phyloP scores from a whole-genome alignment of 225 moss, liverwort and hornwort species.

The Pleurozium schreberi region DNA sequence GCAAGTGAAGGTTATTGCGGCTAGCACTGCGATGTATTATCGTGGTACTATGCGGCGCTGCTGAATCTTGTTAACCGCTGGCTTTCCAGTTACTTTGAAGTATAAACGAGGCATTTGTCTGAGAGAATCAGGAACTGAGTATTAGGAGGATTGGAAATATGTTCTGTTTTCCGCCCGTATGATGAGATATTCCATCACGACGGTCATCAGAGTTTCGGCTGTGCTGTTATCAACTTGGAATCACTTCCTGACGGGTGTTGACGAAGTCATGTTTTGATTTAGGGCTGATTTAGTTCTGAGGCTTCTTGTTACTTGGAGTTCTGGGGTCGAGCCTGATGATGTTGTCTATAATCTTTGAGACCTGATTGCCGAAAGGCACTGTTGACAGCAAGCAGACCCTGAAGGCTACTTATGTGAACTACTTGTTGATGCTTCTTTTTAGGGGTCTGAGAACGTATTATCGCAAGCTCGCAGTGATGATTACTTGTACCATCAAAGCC shows the following conservation, averaged over 20 bases:
- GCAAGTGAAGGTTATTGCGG: not conserved
- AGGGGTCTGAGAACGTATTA: too few species aligned
- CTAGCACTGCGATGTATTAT: conserved; percentile 17
- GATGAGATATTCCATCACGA: conserved; percentile 52
- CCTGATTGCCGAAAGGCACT: conserved; percentile 26
- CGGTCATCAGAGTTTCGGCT: conserved; percentile 43
- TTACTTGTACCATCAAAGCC: conserved; percentile 18
- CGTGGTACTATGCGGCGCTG: not conserved
- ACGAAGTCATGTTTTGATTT: rapidly evolving
- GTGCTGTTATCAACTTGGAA: conserved; percentile 32
- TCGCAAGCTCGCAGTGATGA: not conserved
- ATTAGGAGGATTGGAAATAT: not conserved
- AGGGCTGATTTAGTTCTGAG: too few species aligned
- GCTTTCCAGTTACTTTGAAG: conserved; percentile 53
- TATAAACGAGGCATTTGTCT: conserved; percentile 63
- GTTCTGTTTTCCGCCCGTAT: not conserved
- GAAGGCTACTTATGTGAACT: not conserved
- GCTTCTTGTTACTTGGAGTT: not conserved
- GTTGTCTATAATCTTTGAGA: conserved; percentile 41
- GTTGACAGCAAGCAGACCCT: conserved; percentile 35
- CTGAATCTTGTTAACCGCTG: conserved; percentile 19
- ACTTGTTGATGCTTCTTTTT: too few species aligned
- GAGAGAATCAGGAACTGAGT: not conserved
- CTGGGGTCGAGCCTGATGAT: not conserved
- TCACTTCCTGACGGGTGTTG: conserved; percentile 9